Conservation (phyloP, 2,329 filamentous ascomycete genomes). For the Apiospora marii region DNA sequence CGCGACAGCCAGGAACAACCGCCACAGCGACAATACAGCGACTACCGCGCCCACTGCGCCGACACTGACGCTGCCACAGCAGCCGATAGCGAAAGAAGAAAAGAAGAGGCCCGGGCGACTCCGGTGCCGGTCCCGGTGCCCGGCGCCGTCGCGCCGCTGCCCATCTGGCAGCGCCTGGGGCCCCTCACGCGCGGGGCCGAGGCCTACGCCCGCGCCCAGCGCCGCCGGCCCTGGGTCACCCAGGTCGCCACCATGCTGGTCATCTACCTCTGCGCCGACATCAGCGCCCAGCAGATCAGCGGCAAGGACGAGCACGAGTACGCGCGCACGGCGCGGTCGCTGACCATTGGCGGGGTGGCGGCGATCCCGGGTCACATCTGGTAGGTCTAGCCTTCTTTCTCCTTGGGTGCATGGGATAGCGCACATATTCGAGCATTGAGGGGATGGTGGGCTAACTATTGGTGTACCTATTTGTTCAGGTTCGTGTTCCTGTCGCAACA, state of each 20-base stretch:
- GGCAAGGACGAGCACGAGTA: slow-evolving; percentile 69
- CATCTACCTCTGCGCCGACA: slow-evolving; percentile 81
- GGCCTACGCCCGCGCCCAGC: slow-evolving; percentile 75
- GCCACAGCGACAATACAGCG: neutral
- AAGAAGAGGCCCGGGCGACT: neutral
- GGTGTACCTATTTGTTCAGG: slow-evolving; percentile 56
- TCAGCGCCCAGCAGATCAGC: slow-evolving; percentile 77
- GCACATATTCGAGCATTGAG: neutral
- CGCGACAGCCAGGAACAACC: neutral
- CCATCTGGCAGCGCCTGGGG: slow-evolving; percentile 66
- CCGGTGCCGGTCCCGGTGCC: slow-evolving; percentile 48
- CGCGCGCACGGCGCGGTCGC: slow-evolving; percentile 71
- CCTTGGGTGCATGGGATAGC: neutral
- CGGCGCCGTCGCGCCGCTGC: slow-evolving; percentile 50
- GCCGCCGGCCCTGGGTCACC: slow-evolving; percentile 76
- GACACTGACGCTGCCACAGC: no score
- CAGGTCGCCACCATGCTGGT: slow-evolving; percentile 79
- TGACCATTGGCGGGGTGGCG: slow-evolving; percentile 76
- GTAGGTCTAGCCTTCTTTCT: slow-evolving; percentile 56
- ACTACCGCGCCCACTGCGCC: neutral
- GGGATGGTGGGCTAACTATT: slow-evolving; percentile 10
- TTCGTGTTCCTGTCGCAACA: slow-evolving; percentile 79
- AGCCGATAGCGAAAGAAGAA: neutral
- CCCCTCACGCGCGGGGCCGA: slow-evolving; percentile 61
- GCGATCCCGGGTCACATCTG: slow-evolving; percentile 84